Percentiles rank a stretch among this genome's conserved stretches.
phyloP scores from a whole-genome alignment of 805 yeast species.

The Ogataea sp. region DNA sequence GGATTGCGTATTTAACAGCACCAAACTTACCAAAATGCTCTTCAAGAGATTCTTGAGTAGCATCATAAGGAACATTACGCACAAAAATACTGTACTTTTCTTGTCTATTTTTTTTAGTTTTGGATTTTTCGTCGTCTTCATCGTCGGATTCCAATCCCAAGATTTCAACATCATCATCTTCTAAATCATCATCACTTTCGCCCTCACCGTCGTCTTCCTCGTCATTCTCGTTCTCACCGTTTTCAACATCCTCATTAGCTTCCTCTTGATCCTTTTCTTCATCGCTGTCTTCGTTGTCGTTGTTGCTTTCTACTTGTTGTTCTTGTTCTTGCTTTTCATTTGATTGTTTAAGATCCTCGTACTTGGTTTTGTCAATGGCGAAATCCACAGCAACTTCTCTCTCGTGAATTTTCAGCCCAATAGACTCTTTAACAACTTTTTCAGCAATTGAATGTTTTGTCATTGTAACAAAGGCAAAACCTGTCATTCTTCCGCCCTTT shows the following conservation, averaged over 20 bases:
- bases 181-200: slow-evolving; percentile 12
- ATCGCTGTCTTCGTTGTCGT: slow-evolving; percentile 27
- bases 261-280: slow-evolving; percentile 26
- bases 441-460: slow-evolving; percentile 69
- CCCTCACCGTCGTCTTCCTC: slow-evolving; percentile 24
- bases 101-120: slow-evolving; percentile 45
- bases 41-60: slow-evolving; percentile 67
- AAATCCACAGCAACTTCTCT: slow-evolving; percentile 91
- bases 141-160: slow-evolving; percentile 26
- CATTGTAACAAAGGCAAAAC: slow-evolving; percentile 94
- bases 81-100: slow-evolving; percentile 74
- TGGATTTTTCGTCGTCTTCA: slow-evolving; percentile 23
- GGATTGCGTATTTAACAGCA: slow-evolving; percentile 83
- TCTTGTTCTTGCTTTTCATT: slow-evolving; percentile 32
- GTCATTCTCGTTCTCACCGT: slow-evolving; percentile 19
- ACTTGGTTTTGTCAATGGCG: slow-evolving; percentile 81
- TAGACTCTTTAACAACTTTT: slow-evolving; percentile 66
- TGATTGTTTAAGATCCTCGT: slow-evolving; percentile 53
- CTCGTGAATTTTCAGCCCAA: slow-evolving; percentile 75
- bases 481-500: slow-evolving; percentile 81
- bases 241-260: slow-evolving; percentile 22
- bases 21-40: slow-evolving; percentile 84
- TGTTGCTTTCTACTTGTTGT: slow-evolving; percentile 31
- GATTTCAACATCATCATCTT: slow-evolving; percentile 21
- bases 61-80: slow-evolving; percentile 91